These are phyloP conservation scores for Mercurialis annua DNA, from an alignment of 345 rosid species.

Conservation along the genomic window DNA sequence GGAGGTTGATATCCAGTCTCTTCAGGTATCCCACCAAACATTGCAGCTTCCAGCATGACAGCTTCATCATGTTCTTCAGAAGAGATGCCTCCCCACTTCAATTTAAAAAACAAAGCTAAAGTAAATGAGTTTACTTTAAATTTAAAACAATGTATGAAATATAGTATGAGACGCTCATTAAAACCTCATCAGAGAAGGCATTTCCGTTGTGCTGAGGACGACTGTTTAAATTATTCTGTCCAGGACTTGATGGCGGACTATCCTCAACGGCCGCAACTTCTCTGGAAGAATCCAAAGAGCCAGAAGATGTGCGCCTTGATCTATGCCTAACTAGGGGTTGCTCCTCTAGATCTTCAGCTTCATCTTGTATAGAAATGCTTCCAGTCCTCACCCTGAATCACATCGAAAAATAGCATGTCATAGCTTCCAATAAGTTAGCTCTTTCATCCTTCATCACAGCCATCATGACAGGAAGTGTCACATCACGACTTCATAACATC, in stretches of 20 bases:
- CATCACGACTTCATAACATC: not conserved
- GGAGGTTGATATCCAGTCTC: constrained; percentile 53
- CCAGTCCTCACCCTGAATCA: constrained; percentile 56
- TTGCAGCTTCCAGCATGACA: constrained; percentile 99
- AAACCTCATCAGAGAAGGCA: constrained; percentile 73
- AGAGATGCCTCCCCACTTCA: constrained; percentile 98
- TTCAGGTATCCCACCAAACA: constrained; percentile 99
- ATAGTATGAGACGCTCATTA: not conserved
- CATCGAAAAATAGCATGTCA: constrained; percentile 3
- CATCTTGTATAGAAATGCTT: constrained; percentile 65
- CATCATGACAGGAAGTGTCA: not conserved
- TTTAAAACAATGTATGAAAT: not conserved
- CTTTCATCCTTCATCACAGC: not conserved
- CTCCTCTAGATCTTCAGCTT: constrained; percentile 63
- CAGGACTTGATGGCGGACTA: constrained; percentile 58
- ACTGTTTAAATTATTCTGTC: constrained; percentile 32
- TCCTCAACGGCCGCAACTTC: constrained; percentile 40
- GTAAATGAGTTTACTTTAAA: constrained; percentile 4
- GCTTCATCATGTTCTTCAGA: constrained; percentile 99
- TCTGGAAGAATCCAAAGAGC: constrained; percentile 41
- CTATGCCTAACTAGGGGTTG: constrained; percentile 74
- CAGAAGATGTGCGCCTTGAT: constrained; percentile 51
- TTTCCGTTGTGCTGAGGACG: constrained; percentile 45
- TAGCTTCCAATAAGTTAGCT: not conserved
- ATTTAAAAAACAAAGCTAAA: constrained; percentile 22